Evolutionary conservation across 805 yeast species (phyloP), one percentile per base, ranked within the genome.

Genomic region (Ogataea naganishii): DNA sequence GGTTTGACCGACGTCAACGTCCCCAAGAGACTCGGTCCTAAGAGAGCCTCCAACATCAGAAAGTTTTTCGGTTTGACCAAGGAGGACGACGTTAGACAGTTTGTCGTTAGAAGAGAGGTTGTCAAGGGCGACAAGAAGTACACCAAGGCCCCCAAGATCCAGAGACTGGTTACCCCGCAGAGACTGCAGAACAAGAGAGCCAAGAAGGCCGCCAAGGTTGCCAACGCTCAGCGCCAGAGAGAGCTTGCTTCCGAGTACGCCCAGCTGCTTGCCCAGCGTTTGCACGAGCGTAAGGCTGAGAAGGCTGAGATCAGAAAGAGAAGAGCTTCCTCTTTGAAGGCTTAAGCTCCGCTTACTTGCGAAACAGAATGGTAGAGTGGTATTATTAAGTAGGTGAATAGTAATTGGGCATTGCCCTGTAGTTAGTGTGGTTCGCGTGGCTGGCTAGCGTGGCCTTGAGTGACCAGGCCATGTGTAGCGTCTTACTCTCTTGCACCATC

Each of bases 191-290:
- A 96, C 80, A 92, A 92, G 94, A 83, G 96, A 74, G 88, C 84
- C 64, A 80, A 83, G 66, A 82, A 75, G 66, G 79, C 96, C 57
- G 72, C 79, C 71, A 92, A 92, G 81, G 72, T 83, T 66, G 83
- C 78, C 75, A 83, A 84, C 69, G 96, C 97, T 66, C 95, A 85
- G 77, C 86, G 84, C 61, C 95, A 86, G 73, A 86, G 95, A 85
- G 97, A 92, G 69, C 96, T 95, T 72, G 98, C 99, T 69, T 95
- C 97, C 63, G 98, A 92, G 72, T 92, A 92, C 80, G 94, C 96
- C 63, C 95, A 88, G 73, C 76, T 92, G 64, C 77, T 92, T 66
- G 97, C 99, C 64, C 73, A 85, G 75, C 89, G 97, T 72, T 81
- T 89, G 67, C 82, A 85, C 69, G 96, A 89, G 73, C 85, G 88